These are phyloP conservation scores for Bruguiera gymnorhiza DNA, from an alignment of 345 rosid genomes.

Conservation along the genomic window DNA sequence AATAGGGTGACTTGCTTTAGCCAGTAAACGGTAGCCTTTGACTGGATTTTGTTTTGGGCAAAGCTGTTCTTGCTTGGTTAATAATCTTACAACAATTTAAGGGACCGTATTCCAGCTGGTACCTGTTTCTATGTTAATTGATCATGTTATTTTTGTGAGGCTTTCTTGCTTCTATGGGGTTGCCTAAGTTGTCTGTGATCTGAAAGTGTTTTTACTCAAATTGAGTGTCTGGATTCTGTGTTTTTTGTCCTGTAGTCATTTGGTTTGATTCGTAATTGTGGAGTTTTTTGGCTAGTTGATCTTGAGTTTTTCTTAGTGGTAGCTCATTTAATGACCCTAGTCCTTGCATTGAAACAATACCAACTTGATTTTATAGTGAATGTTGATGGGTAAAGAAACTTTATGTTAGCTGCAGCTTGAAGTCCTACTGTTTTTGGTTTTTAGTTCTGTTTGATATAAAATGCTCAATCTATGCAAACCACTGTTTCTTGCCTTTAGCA, in stretches of 20 bases:
- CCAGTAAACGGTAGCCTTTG: not conserved
- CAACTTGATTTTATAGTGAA: slow-evolving; percentile 1
- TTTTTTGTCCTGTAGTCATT: too few species aligned
- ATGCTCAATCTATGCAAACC: not conserved
- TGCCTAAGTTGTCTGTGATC: not conserved
- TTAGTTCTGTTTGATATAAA: slow-evolving; percentile 11
- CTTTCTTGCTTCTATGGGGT: not conserved
- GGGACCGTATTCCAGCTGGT: not conserved
- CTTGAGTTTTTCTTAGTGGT: not conserved
- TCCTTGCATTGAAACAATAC: not conserved
- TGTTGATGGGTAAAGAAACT: not conserved
- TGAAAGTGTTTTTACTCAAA: not conserved
- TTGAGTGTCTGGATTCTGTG: not conserved
- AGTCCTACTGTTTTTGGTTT: slow-evolving; percentile 12
- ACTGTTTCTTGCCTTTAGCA: not conserved
- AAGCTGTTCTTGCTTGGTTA: not conserved
- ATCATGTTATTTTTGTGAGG: not conserved
- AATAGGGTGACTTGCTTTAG: not conserved
- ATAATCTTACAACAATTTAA: not conserved
- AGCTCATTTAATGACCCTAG: not conserved
- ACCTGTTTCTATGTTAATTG: not conserved
- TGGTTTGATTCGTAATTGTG: too few species aligned
- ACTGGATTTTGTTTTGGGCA: not conserved
- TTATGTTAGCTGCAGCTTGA: slow-evolving; percentile 2
- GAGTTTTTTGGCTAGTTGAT: not conserved